These are phyloP conservation scores for Apocynum venetum DNA, from an alignment of 257 asterid species.

Conservation along the genomic window DNA sequence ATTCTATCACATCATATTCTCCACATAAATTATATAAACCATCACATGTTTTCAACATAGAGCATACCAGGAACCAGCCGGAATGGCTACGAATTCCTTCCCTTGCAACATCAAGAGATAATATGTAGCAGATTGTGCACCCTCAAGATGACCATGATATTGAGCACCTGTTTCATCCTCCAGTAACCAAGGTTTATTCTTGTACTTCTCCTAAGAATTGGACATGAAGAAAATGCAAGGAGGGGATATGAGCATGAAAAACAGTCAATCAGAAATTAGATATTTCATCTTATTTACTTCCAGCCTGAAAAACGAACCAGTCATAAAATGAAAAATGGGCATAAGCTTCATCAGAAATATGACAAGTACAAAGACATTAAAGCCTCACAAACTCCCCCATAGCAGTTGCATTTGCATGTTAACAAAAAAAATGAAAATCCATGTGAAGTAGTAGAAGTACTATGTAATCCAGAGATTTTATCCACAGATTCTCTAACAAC, in stretches of 20 bases:
- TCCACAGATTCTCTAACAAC: not conserved
- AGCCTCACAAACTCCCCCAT: not conserved
- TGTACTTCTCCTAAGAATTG: conserved; percentile 73
- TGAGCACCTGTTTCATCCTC: conserved; percentile 98
- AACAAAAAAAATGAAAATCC: not conserved
- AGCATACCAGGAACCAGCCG: conserved; percentile 93
- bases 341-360: not conserved
- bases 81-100: conserved; percentile 89
- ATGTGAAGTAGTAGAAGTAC: not conserved
- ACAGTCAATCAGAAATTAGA: not conserved
- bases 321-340: not conserved
- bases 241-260: not conserved
- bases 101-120: conserved; percentile 96
- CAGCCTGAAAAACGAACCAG: not conserved
- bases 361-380: not conserved
- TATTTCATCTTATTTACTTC: not conserved
- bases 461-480: too few species aligned
- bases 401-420: not conserved
- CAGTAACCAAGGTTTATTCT: conserved; percentile 93
- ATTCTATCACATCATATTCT: not conserved
- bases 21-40: not conserved
- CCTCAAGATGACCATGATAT: conserved; percentile 84
- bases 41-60: not conserved
- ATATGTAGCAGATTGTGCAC: conserved; percentile 90
- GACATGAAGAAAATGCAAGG: not conserved